These are phyloP conservation scores for Verruconis gallopava DNA, from an alignment of 2,329 filamentous ascomycete species.

Conservation along the genomic window DNA sequence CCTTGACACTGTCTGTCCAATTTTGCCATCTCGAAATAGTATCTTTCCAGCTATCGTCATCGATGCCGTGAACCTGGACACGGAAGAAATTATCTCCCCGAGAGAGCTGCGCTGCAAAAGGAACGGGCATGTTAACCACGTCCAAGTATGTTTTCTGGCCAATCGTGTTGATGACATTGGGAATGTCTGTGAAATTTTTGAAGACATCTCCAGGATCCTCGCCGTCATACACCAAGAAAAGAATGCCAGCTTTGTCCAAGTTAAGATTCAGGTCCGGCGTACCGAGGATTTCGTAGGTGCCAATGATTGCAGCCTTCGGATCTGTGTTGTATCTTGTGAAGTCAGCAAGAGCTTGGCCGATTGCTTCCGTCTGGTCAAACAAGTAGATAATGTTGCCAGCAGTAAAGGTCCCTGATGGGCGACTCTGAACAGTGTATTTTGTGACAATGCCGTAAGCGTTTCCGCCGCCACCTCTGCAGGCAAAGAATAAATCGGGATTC, in stretches of 20 bases:
- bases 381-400: constrained; percentile 1
- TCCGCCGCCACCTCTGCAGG: constrained; percentile 28
- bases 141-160: constrained; percentile 20
- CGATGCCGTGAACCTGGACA: constrained; percentile 20
- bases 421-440: constrained; percentile 28
- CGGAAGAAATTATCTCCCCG: constrained; percentile 24
- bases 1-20: constrained; percentile 21
- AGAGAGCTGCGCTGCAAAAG: constrained; percentile 17
- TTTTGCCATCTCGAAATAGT: constrained; percentile 18
- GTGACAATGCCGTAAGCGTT: constrained; percentile 24
- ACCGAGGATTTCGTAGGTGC: constrained; percentile 21
- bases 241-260: constrained; percentile 21
- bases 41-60: constrained; percentile 14
- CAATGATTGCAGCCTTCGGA: constrained; percentile 23
- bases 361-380: constrained; percentile 17
- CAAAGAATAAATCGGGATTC: constrained; percentile 26
- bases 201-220: constrained; percentile 21
- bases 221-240: constrained; percentile 26
- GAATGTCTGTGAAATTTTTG: constrained; percentile 22
- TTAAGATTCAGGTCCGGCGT: constrained; percentile 19
- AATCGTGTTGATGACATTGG: constrained; percentile 19
- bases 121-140: constrained; percentile 23
- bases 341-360: constrained; percentile 19
- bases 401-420: background rate
- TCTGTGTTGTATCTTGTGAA: constrained; percentile 23